These are phyloP conservation scores for Desmodesmus armatus DNA, from an alignment of 139 green algal genomes.

Conservation along the genomic window DNA sequence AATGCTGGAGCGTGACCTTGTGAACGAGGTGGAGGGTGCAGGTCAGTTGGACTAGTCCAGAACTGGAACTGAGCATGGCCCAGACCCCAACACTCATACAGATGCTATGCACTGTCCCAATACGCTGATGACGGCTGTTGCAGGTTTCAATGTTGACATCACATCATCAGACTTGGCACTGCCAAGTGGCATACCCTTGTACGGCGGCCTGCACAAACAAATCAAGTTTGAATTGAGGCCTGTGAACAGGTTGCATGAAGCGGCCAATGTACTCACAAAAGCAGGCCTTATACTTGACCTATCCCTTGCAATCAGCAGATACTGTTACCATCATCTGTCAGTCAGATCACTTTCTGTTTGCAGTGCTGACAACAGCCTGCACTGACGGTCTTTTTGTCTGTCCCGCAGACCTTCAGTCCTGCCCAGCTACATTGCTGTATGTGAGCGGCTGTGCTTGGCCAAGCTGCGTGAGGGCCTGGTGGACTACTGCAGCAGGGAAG, in stretches of 20 bases:
- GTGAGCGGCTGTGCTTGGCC: conserved; percentile 15
- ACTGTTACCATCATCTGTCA: no score
- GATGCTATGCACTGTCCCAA: no score
- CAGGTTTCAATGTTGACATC: background rate
- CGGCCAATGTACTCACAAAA: background rate
- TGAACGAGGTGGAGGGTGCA: background rate
- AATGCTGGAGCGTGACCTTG: conserved; percentile 37
- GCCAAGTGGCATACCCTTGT: background rate
- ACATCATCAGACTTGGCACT: background rate
- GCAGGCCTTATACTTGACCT: background rate
- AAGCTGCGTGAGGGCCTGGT: conserved; percentile 9
- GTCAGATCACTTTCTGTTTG: no score
- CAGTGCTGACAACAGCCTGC: background rate
- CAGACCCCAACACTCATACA: background rate
- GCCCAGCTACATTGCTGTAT: conserved; percentile 28
- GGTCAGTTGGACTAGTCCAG: background rate
- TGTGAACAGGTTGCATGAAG: no score
- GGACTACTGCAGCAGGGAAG: background rate
- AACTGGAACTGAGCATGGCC: background rate
- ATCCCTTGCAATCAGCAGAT: background rate
- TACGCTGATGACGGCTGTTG: background rate
- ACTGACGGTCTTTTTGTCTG: background rate
- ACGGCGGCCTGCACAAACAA: background rate
- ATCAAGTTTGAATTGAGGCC: no score
- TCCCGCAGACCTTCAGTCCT: background rate